Conservation (phyloP, 2,329 filamentous ascomycete genomes). For the Phyllosticta ampelicida region DNA sequence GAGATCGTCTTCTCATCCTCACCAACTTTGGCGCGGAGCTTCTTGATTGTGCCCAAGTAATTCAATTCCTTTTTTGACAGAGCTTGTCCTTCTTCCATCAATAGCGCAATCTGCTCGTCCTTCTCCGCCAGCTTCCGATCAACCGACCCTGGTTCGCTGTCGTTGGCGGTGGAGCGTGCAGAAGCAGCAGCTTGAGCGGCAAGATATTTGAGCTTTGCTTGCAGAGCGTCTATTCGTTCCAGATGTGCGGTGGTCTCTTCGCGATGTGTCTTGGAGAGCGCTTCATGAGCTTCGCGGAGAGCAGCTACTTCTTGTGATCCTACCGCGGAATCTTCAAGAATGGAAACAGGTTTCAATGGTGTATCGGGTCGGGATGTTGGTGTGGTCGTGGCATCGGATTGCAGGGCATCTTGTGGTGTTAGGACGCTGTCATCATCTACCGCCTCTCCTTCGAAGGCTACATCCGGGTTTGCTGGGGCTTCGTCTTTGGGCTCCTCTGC, state of each 20-base stretch:
- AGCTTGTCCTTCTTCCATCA: slow-evolving; percentile 88
- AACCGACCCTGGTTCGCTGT: slow-evolving; percentile 50
- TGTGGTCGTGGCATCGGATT: background rate
- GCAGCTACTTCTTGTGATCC: slow-evolving; percentile 30
- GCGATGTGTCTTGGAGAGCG: slow-evolving; percentile 51
- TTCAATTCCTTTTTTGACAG: slow-evolving; percentile 80
- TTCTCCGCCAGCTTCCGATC: slow-evolving; percentile 81
- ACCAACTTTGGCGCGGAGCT: slow-evolving; percentile 47
- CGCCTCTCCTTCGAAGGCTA: background rate
- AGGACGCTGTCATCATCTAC: background rate
- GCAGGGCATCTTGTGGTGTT: background rate
- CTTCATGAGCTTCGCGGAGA: slow-evolving; percentile 40
- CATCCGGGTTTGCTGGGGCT: background rate
- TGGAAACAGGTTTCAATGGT: background rate
- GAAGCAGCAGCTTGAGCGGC: slow-evolving; percentile 68
- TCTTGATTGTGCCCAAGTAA: slow-evolving; percentile 72
- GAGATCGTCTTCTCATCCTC: slow-evolving; percentile 43
- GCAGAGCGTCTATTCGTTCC: slow-evolving; percentile 83
- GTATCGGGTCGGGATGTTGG: background rate
- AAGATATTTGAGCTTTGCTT: slow-evolving; percentile 83
- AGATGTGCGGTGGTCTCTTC: slow-evolving; percentile 76
- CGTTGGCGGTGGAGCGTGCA: slow-evolving; percentile 57
- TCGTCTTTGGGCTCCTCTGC: background rate
- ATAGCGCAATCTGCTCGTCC: slow-evolving; percentile 75
- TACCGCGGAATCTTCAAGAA: background rate